Evolutionary conservation across 2,329 filamentous ascomycete genomes (phyloP), one percentile per base, ranked within the genome.

Genomic region (Byssothecium circinans): DNA sequence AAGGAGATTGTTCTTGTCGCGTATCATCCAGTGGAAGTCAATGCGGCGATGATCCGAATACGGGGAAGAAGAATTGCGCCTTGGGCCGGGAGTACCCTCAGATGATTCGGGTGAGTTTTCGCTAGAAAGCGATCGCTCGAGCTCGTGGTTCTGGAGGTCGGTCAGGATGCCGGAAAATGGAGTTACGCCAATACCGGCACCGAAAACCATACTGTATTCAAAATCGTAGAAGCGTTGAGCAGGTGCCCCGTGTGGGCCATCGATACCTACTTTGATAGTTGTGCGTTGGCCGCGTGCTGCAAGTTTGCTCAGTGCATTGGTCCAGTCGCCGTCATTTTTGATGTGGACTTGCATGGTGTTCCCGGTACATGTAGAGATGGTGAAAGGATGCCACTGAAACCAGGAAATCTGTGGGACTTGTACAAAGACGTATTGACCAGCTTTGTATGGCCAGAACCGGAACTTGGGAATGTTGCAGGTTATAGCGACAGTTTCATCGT

Each of bases 311-410:
- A 83, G 68, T 37, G 64, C 67, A 3, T 67, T 66, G 0, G 80
- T 82, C 80, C 80, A 83, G 60, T 82, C 74, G 0, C 81, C 81
- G 37, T 82, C 79, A 2, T 77, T 78, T 59, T 83, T 83, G 69
- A 83, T 81, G 54, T 83, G 80, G 0, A 83, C 60, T 60, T 77
- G 75, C 65, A 83, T 74, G 25, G 75, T 71, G 20, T 77, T 76
- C 0, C 75, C 78, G 12, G 74, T 72, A 52, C 80, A 83, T 2
- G 77, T 76, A 0, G 81, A 82, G 0, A 83, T 77, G 0, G 81
- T 83, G 53, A 83, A 83, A 0, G 80, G 81, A 46, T 83, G 80
- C 80, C 80, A 83, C 54, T 83, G 79, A 47, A 79, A 83, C 41
- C 72, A 66, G 30, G 78, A 81, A 18, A 83, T 62, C 23, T 69